phyloP scores from a whole-genome alignment of 768 basidiomycete species.

The Thelephora ganbajun region DNA sequence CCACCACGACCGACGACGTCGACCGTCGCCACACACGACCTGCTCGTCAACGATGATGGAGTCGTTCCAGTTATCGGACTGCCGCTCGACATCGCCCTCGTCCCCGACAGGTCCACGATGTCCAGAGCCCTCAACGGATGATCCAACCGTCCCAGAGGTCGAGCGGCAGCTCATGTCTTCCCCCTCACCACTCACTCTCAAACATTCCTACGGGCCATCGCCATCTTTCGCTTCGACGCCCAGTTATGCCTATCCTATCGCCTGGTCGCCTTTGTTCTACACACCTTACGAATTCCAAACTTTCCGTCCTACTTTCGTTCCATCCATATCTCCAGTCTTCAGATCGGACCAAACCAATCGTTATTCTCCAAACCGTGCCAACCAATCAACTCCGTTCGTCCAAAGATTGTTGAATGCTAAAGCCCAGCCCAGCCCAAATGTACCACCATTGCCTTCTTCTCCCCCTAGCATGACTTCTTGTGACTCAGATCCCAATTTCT shows the following conservation, averaged over 20 bases:
- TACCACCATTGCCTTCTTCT: slow-evolving; percentile 2
- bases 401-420: background rate
- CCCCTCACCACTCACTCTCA: background rate
- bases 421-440: background rate
- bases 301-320: background rate
- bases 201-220: background rate
- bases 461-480: slow-evolving; percentile 4
- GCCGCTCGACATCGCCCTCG: background rate
- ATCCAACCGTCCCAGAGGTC: background rate
- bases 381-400: background rate
- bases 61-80: background rate
- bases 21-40: slow-evolving; percentile 1
- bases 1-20: slow-evolving; percentile 2
- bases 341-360: background rate
- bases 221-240: background rate
- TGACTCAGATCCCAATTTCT: slow-evolving; percentile 6
- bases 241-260: background rate
- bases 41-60: background rate
- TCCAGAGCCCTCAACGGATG: background rate
- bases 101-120: background rate
- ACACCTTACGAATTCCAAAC: background rate
- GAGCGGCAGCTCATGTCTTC: background rate
- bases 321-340: background rate
- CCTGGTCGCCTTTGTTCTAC: background rate
- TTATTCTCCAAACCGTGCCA: background rate